These are phyloP conservation scores for Cyclotella distinguenda DNA, from an alignment of 108 stramenopile species.

Conservation along the genomic window DNA sequence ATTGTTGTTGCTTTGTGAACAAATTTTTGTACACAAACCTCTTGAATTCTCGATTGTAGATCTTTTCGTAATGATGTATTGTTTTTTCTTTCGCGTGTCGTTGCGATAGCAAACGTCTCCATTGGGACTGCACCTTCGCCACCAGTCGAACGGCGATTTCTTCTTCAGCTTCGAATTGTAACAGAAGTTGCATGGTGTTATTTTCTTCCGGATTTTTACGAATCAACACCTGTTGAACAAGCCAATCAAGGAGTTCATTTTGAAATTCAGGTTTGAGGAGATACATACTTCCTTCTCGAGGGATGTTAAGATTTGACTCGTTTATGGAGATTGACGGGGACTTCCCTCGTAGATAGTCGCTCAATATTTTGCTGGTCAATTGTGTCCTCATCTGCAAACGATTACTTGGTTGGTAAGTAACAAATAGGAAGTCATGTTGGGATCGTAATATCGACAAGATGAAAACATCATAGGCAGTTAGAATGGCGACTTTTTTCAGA, in stretches of 20 bases:
- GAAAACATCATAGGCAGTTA: conserved; percentile 29
- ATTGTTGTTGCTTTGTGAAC: conserved; percentile 39
- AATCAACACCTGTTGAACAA: conserved; percentile 44
- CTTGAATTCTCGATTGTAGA: conserved; percentile 40
- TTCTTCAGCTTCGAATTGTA: conserved; percentile 49
- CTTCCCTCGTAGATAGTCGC: conserved; percentile 18
- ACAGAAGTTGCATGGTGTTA: conserved; percentile 24
- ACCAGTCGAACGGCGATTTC: conserved; percentile 37
- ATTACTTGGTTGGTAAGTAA: conserved; percentile 39
- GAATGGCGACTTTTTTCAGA: conserved; percentile 28
- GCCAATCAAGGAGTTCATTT: conserved; percentile 45
- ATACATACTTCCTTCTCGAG: conserved; percentile 8
- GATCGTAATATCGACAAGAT: conserved; percentile 45
- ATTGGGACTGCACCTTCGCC: conserved; percentile 47
- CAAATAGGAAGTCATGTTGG: conserved; percentile 43
- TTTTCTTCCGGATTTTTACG: conserved; percentile 25
- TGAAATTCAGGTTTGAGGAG: conserved; percentile 26
- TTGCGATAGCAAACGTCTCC: conserved; percentile 41
- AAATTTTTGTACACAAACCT: conserved; percentile 52
- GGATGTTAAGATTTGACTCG: not conserved
- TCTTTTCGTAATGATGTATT: conserved; percentile 47
- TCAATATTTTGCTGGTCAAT: conserved; percentile 11
- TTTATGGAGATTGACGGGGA: not conserved
- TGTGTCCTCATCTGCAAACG: conserved; percentile 27
- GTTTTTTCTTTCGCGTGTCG: conserved; percentile 24